These are phyloP conservation scores for Suillus subaureus DNA, from an alignment of 768 basidiomycete species.

Conservation along the genomic window DNA sequence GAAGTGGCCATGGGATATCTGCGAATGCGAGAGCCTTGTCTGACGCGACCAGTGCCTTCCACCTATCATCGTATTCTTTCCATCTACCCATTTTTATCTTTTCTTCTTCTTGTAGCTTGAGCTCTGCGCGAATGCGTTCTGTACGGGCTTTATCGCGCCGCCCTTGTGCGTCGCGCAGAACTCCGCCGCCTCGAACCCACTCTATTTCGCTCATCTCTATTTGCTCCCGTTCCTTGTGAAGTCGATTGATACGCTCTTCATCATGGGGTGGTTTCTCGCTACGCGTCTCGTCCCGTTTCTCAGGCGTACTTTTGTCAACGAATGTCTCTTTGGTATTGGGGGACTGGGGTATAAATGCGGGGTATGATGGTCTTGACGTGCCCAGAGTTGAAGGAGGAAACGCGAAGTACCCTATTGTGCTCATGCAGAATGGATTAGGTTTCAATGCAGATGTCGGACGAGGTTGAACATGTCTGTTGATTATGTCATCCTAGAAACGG, in stretches of 20 bases:
- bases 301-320: neutral
- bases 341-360: neutral
- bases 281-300: conserved; percentile 3
- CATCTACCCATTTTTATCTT: conserved; percentile 42
- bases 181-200: conserved; percentile 62
- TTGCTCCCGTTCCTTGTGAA: conserved; percentile 41
- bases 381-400: neutral
- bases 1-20: conserved; percentile 68
- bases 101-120: conserved; percentile 48
- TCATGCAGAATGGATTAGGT: neutral
- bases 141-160: conserved; percentile 54
- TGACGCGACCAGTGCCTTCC: conserved; percentile 44
- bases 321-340: neutral
- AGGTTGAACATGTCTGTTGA: too few species aligned
- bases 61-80: conserved; percentile 55
- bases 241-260: conserved; percentile 22
- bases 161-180: conserved; percentile 52
- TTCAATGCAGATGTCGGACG: too few species aligned
- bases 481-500: too few species aligned
- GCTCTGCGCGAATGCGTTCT: conserved; percentile 47
- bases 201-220: conserved; percentile 53
- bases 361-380: neutral
- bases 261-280: conserved; percentile 7
- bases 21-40: conserved; percentile 40
- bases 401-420: conserved; percentile 6